phyloP scores from a whole-genome alignment of 768 basidiomycete genomes.

The Suillus occidentalis region DNA sequence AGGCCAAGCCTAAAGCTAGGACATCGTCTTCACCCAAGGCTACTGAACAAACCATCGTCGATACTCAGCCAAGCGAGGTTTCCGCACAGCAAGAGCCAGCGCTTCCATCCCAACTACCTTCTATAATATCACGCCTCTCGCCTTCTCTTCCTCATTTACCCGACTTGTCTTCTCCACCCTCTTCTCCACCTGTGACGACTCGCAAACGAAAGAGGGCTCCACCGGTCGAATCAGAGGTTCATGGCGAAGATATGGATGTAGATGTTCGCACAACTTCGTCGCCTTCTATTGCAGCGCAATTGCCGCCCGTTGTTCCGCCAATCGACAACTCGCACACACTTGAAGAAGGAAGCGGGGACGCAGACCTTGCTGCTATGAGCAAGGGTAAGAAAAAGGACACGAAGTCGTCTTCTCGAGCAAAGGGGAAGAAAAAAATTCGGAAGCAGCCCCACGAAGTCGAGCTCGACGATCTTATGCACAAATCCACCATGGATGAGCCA shows the following conservation, averaged over 20 bases:
- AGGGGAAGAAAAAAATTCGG: constrained; percentile 29
- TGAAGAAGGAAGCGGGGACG: not conserved
- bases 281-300: constrained; percentile 27
- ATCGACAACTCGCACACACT: not conserved
- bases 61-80: constrained; percentile 16
- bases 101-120: constrained; percentile 35
- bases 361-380: not conserved
- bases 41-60: constrained; percentile 11
- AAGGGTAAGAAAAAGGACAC: constrained; percentile 19
- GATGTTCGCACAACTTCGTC: constrained; percentile 1
- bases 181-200: constrained; percentile 22
- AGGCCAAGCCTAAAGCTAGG: constrained; percentile 24
- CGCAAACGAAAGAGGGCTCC: constrained; percentile 29
- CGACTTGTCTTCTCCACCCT: constrained; percentile 23
- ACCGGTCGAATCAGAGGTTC: constrained; percentile 10
- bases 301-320: constrained; percentile 37
- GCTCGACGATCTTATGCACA: constrained; percentile 13
- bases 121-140: constrained; percentile 26
- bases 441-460: constrained; percentile 24
- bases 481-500: not conserved
- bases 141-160: constrained; percentile 21
- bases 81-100: constrained; percentile 31
- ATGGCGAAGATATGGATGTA: constrained; percentile 18
- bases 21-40: not conserved
- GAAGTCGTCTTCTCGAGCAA: constrained; percentile 22